Conservation (phyloP, 805 yeast genomes). For the Candida namnaoensis region DNA sequence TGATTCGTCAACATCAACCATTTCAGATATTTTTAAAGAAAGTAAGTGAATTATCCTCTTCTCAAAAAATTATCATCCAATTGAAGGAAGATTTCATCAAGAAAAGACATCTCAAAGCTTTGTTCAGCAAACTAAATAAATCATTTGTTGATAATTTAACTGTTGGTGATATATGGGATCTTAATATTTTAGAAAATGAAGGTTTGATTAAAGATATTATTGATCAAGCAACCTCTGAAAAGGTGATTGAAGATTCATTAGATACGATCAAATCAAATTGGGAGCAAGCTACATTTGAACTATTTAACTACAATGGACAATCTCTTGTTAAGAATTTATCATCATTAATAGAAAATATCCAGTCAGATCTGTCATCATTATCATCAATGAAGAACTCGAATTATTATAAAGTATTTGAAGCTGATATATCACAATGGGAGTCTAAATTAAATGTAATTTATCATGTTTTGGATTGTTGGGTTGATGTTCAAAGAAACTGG, state of each 20-base stretch:
- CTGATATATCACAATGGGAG: conserved; percentile 47
- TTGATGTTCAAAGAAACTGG: conserved; percentile 86
- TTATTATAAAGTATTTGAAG: conserved; percentile 51
- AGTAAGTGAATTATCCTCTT: conserved; percentile 24
- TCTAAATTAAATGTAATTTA: conserved; percentile 41
- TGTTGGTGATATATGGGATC: conserved; percentile 44
- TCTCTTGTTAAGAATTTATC: conserved; percentile 66
- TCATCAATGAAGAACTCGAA: conserved; percentile 66
- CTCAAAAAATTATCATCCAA: conserved; percentile 25
- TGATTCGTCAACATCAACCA: conserved; percentile 60
- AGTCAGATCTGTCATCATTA: conserved; percentile 54
- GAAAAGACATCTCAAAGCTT: conserved; percentile 56
- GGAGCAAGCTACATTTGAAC: conserved; percentile 41
- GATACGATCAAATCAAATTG: conserved; percentile 43
- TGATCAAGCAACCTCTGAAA: conserved; percentile 66
- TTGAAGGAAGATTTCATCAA: conserved; percentile 50
- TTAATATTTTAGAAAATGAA: conserved; percentile 41
- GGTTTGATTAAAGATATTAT: conserved; percentile 37
- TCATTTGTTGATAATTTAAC: conserved; percentile 3
- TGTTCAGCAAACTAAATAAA: conserved; percentile 27
- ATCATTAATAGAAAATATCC: conserved; percentile 43
- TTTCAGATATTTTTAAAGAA: conserved; percentile 46
- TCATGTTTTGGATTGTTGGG: conserved; percentile 57
- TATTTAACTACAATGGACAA: conserved; percentile 42
- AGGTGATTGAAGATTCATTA: conserved; percentile 51